Percentiles rank a stretch among this genome's conserved stretches.
Evolutionary conservation across 176 grass and related monocot genomes (phyloP).

Genomic region (Juncus inflexus): DNA sequence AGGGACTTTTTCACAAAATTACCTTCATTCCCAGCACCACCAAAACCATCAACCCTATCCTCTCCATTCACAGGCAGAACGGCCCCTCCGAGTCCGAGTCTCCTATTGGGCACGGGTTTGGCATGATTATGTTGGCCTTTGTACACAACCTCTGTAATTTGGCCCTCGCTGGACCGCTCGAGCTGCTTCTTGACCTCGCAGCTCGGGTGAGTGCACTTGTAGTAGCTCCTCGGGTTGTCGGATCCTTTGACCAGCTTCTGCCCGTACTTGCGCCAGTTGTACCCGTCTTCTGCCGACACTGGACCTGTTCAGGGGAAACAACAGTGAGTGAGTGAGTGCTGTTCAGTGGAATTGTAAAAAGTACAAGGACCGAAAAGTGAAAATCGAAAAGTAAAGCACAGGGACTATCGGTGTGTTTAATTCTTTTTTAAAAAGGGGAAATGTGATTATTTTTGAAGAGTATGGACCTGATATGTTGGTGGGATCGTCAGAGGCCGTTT

Average conservation of each 20-base stretch:
- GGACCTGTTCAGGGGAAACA: background rate
- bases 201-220: conserved; percentile 98
- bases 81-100: conserved; percentile 44
- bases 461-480: conserved; percentile 38
- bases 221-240: conserved; percentile 97
- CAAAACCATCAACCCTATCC: conserved; percentile 54
- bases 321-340: background rate
- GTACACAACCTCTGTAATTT: conserved; percentile 88
- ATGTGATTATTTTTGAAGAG: conserved; percentile 5
- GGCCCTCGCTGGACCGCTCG: conserved; percentile 80
- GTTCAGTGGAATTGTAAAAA: no score
- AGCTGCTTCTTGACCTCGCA: conserved; percentile 97
- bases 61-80: conserved; percentile 55
- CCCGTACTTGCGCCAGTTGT: conserved; percentile 97
- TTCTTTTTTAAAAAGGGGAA: no score
- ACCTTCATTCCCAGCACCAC: background rate
- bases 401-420: no score
- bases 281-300: conserved; percentile 73
- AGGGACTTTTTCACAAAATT: no score
- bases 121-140: conserved; percentile 88
- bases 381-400: no score
- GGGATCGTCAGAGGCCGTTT: conserved; percentile 44
- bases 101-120: conserved; percentile 75
- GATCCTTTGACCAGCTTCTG: conserved; percentile 97
- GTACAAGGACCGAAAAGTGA: no score